Evolutionary conservation across 2,329 filamentous ascomycete genomes (phyloP), one percentile per base, ranked within the genome.

Genomic region (Epichloe sp.): DNA sequence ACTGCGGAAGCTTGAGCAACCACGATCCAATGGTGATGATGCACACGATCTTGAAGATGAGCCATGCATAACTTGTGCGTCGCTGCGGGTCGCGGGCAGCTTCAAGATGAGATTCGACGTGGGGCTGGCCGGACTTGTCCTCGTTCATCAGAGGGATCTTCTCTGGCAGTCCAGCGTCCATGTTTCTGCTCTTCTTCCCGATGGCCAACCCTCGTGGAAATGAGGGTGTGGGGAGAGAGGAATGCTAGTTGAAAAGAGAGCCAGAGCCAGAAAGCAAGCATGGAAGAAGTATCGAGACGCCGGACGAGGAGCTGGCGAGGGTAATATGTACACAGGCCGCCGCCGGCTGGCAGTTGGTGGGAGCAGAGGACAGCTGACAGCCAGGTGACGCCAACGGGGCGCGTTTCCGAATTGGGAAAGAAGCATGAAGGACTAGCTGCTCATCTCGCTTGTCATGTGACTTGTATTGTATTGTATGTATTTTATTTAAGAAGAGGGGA

Each of bases 1-100:
- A 52, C 7, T 46, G 52, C 35, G 31, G 44, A 4, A 43, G 48
- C 43, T 35, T 21, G 48, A 41, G 43, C 21, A 45, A 17, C 43
- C 45, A 19, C 50, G 43, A 36, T 35, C 43, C 44, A 8, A 53
- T 19, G 26, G 54, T 3, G 47, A 41, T 43, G 14, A 49, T 17
- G 44, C 41, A 37, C 36, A 54, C 17, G 21, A 50, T 23, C 31
- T 47, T 48, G 11, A 49, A 26, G 38, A 48, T 23, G 31, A 26
- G 10, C 38, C 26, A 35, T 11, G 11, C 47, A 17, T 17, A 23
- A n/a, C 31, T 34, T 12, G 23, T 43, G 11, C 14, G 10, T 36
- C 36, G 37, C 12, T 7, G 37, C 40, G 40, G 40, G 21, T 15
- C 19, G 47, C 21, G 21, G 34, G 17, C 5, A 21, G 34, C n/a